A percentile compares a stretch with the other conserved stretches of the same genome.
These are phyloP conservation scores for Xylaria bambusicola DNA, from an alignment of 495 filamentous ascomycete genomes.

Conservation along the genomic window DNA sequence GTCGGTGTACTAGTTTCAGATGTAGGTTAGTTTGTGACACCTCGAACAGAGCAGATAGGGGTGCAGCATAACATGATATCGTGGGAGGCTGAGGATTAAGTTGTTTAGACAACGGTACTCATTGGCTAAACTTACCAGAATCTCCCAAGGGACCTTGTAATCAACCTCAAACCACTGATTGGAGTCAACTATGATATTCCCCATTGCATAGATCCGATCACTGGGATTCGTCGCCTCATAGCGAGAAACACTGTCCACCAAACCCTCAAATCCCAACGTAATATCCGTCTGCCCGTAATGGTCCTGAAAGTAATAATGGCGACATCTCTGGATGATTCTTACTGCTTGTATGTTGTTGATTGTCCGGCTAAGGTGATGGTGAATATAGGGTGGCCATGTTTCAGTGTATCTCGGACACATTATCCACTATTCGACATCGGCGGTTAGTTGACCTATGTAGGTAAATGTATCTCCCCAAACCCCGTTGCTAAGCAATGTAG, in stretches of 20 bases:
- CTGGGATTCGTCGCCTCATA: constrained; percentile 23
- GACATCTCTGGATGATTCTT: constrained; percentile 17
- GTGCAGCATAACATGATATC: too few relatives aligned
- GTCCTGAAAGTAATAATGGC: constrained; percentile 11
- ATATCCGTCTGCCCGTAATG: background rate
- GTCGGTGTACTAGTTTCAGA: constrained; percentile 16
- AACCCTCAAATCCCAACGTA: background rate
- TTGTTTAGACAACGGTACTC: too few relatives aligned
- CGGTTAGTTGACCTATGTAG: too few relatives aligned
- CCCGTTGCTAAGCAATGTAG: too few relatives aligned
- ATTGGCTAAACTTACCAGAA: constrained; percentile 7
- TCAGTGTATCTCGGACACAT: constrained; percentile 19
- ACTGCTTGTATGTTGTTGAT: constrained; percentile 23
- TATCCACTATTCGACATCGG: constrained; percentile 22
- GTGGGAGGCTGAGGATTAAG: background rate
- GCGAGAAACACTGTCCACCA: constrained; percentile 5
- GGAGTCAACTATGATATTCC: constrained; percentile 15
- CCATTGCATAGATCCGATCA: constrained; percentile 18
- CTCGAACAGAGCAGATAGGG: background rate
- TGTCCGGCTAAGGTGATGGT: constrained; percentile 13
- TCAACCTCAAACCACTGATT: constrained; percentile 23
- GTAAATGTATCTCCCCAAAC: too few relatives aligned
- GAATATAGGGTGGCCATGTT: constrained; percentile 20
- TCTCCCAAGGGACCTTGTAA: constrained; percentile 21
- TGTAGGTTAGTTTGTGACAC: background rate